Conservation (phyloP, 1,284 basidiomycete genomes). For the Mycosarcoma maydis region DNA sequence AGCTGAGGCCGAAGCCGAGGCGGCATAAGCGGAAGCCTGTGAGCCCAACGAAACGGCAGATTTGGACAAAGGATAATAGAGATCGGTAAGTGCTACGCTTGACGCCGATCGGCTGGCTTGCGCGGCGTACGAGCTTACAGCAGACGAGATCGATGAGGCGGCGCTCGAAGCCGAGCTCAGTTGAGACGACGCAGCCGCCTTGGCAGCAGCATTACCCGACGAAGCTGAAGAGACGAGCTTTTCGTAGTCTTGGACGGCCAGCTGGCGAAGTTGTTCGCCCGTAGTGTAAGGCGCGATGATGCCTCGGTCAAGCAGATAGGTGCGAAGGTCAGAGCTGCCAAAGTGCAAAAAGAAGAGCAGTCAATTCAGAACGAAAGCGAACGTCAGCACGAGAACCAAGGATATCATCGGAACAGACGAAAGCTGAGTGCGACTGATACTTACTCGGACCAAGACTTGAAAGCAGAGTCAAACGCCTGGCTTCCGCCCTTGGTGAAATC, state of each 20-base stretch:
- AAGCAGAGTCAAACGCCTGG: conserved; percentile 60
- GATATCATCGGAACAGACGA: no score
- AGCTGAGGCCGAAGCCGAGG: conserved; percentile 22
- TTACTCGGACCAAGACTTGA: conserved; percentile 62
- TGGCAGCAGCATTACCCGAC: conserved; percentile 30
- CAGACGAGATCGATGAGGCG: conserved; percentile 55
- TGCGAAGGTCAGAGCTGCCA: conserved; percentile 53
- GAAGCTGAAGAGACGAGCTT: conserved; percentile 44
- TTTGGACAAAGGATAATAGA: conserved; percentile 52
- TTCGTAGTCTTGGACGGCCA: conserved; percentile 62
- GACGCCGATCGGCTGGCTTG: conserved; percentile 38
- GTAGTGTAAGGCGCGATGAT: conserved; percentile 62
- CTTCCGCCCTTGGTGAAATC: conserved; percentile 53
- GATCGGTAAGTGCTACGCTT: conserved; percentile 48
- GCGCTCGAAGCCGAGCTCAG: conserved; percentile 42
- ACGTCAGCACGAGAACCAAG: no score
- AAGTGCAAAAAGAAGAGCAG: background rate
- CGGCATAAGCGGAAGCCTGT: conserved; percentile 52
- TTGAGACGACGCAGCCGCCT: conserved; percentile 40
- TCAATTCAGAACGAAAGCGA: no score
- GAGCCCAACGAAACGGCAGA: conserved; percentile 43
- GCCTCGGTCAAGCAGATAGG: conserved; percentile 65
- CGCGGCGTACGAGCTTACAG: conserved; percentile 47
- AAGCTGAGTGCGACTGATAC: conserved; percentile 4
- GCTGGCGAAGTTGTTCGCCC: conserved; percentile 58